Evolutionary conservation across 1,284 basidiomycete genomes (phyloP).

Genomic region (Waitea zeae): DNA sequence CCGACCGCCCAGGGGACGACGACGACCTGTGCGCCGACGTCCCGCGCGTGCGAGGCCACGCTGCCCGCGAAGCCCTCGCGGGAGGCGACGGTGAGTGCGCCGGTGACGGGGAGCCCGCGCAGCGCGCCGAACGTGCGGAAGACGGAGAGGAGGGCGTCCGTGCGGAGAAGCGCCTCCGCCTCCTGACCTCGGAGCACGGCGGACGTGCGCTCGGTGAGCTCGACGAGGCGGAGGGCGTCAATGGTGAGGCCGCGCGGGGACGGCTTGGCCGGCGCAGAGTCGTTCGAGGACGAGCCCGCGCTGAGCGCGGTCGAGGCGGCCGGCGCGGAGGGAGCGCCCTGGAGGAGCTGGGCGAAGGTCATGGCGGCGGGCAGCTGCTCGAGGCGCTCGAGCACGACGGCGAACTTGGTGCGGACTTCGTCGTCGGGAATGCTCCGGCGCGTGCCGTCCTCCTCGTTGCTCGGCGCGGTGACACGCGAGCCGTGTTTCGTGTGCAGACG

Average conservation of each 20-base stretch:
- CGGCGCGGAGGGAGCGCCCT: constrained; percentile 13
- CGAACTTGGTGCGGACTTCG: constrained; percentile 37
- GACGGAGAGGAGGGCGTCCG: constrained; percentile 69
- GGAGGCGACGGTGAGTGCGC: constrained; percentile 48
- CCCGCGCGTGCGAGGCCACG: constrained; percentile 47
- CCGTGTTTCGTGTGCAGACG: too few species aligned
- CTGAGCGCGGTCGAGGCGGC: constrained; percentile 1
- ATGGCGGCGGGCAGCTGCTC: constrained; percentile 68
- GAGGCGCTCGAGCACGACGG: constrained; percentile 73
- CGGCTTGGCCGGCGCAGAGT: too few species aligned
- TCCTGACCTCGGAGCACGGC: constrained; percentile 72
- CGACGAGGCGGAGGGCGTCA: constrained; percentile 74
- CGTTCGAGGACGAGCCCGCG: constrained; percentile 2
- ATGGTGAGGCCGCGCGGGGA: constrained; percentile 17
- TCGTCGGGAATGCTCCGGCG: constrained; percentile 14
- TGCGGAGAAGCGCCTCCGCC: constrained; percentile 47
- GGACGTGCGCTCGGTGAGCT: constrained; percentile 75
- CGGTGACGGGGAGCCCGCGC: constrained; percentile 48
- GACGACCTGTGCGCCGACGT: constrained; percentile 52
- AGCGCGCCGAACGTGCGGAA: constrained; percentile 71
- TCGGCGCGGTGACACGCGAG: background rate
- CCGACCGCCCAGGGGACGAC: constrained; percentile 73
- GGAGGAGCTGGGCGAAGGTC: constrained; percentile 45
- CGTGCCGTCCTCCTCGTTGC: constrained; percentile 5
- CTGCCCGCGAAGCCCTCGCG: constrained; percentile 53